Percentiles rank a stretch among this genome's conserved stretches.
Conservation (phyloP, 805 yeast genomes). For the Wickerhamiella galacta region DNA sequence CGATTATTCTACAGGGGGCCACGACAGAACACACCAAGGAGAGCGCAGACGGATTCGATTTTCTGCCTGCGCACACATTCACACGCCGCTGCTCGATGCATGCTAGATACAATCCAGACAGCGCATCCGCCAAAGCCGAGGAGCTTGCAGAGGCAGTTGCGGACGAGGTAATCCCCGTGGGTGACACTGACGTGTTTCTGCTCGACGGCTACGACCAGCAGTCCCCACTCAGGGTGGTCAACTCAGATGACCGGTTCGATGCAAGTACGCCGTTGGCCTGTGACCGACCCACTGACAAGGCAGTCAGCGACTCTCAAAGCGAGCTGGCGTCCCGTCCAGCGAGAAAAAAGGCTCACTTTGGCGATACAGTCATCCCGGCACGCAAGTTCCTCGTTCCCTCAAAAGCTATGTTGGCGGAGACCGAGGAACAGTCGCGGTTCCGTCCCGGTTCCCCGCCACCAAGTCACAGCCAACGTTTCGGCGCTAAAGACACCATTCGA, state of each 20-base stretch:
- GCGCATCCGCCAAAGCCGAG: background rate
- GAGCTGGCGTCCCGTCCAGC: background rate
- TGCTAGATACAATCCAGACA: background rate
- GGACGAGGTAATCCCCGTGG: background rate
- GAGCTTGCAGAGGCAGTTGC: background rate
- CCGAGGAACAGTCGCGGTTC: too few species aligned
- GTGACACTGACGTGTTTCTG: constrained; percentile 3
- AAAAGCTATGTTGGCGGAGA: constrained; percentile 2
- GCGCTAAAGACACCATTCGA: too few species aligned
- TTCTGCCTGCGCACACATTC: constrained; percentile 3
- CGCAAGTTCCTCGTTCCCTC: constrained; percentile 1
- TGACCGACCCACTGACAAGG: background rate
- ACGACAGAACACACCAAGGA: background rate
- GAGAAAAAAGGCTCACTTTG: background rate
- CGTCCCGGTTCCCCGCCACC: too few species aligned
- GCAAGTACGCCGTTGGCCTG: background rate
- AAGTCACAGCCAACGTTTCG: too few species aligned
- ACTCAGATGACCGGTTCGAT: background rate
- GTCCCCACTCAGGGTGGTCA: constrained; percentile 2
- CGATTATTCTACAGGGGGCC: constrained; percentile 2
- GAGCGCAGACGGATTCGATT: constrained; percentile 3
- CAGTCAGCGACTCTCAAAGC: background rate
- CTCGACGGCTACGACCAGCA: constrained; percentile 4
- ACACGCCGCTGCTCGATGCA: constrained; percentile 1
- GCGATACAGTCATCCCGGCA: background rate